Evolutionary conservation across 1,139 yeast genomes (phyloP).

Genomic region (Lodderomyces jiufengensis): DNA sequence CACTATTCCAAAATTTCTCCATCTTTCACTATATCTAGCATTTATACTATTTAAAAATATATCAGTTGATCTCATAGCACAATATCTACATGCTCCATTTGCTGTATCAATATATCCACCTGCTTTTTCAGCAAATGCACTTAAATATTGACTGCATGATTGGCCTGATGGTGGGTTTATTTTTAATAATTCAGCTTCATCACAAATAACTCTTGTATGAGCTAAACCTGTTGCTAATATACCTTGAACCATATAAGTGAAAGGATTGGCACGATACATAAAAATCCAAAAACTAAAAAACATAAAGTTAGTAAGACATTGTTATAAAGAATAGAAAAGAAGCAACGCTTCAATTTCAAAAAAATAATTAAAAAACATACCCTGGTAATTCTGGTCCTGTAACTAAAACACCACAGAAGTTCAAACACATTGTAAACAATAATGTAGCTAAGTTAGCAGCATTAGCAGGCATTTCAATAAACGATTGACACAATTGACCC

Average conservation of each 20-base stretch:
- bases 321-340: too few species aligned
- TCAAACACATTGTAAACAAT: slow-evolving; percentile 30
- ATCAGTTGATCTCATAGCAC: slow-evolving; percentile 50
- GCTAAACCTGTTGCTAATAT: slow-evolving; percentile 27
- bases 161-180: slow-evolving; percentile 42
- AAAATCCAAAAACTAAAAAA: slow-evolving; percentile 54
- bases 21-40: slow-evolving; percentile 44
- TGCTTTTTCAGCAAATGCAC: slow-evolving; percentile 36
- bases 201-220: slow-evolving; percentile 24
- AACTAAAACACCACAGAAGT: slow-evolving; percentile 36
- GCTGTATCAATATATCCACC: slow-evolving; percentile 44
- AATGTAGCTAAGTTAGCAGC: slow-evolving; percentile 33
- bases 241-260: slow-evolving; percentile 51
- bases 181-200: slow-evolving; percentile 22
- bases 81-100: slow-evolving; percentile 44
- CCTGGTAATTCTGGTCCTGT: slow-evolving; percentile 26
- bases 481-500: slow-evolving; percentile 39
- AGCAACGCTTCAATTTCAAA: too few species aligned
- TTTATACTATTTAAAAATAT: slow-evolving; percentile 44
- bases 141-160: slow-evolving; percentile 55
- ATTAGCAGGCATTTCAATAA: slow-evolving; percentile 35
- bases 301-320: too few species aligned
- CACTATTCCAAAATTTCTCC: slow-evolving; percentile 71
- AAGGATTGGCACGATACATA: slow-evolving; percentile 64
- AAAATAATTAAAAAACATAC: too few species aligned